Evolutionary conservation across 2,329 filamentous ascomycete genomes (phyloP), one percentile per base, ranked within the genome.

Genomic region (Microsporum canis): DNA sequence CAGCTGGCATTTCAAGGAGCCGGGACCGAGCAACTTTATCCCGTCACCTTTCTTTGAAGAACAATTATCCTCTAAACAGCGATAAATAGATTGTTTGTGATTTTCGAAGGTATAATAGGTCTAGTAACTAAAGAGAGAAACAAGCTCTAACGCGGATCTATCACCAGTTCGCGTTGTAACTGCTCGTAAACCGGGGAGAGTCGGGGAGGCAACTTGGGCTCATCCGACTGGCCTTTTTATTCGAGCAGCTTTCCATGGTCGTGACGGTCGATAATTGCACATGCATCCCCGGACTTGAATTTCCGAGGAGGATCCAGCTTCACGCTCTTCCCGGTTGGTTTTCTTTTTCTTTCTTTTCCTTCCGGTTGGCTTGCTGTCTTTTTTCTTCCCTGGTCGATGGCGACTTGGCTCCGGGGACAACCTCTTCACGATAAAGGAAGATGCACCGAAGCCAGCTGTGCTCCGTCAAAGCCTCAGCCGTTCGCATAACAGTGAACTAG

Each of bases 101-200:
- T 39, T n/a, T 65, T 61, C 27, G 33, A 8, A 58, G 45, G 58
- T 59, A 61, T 17, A 66, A 55, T 47, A 64, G 66, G n/a, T 62
- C 61, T 55, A 60, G 63, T 23, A 23, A 23, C 17, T 33, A 65
- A 60, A 10, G 6, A 66, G 61, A 45, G 63, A 57, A 38, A 67
- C 65, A 8, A 68, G 61, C 17, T 49, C 49, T 3, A 60, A 57
- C 7, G 65, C 65, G 23, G 62, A 64, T 38, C 63, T 58, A 23
- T 62, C 62, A 34, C 17, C 17, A 23, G 17, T 23, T 23, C 17
- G 17, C 17, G 17, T 23, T n/a, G 23, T 7, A 49, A 49, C 45
- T 49, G 45, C 5, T n/a, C 45, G 45, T 49, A 27, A 49, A 49
- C 5, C 23, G 45, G 5, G 45, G 45, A 49, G 45, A 49, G 45